A percentile compares a stretch with the other conserved stretches of the same genome.
Evolutionary conservation across 441 rosid genomes (phyloP).

Genomic region (Adansonia grandidieri): DNA sequence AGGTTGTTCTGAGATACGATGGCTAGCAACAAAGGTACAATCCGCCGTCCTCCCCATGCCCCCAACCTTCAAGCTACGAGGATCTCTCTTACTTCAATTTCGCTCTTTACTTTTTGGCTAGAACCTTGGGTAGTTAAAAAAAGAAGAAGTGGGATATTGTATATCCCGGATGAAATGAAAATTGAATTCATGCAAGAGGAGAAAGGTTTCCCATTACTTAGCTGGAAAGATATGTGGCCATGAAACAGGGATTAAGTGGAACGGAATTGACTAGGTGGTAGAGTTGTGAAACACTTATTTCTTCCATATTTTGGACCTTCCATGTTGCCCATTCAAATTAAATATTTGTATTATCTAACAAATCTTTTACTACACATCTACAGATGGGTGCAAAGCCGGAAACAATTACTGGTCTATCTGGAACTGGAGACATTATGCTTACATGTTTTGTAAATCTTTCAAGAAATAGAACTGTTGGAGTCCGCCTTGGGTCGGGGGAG

Average conservation of each 20-base stretch:
- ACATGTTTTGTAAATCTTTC: slow-evolving; percentile 93
- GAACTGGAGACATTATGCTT: slow-evolving; percentile 98
- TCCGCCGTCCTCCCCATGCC: not conserved
- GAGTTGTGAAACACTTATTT: too few relatives aligned
- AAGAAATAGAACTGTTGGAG: slow-evolving; percentile 87
- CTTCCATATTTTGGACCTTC: too few relatives aligned
- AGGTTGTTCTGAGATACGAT: slow-evolving; percentile 95
- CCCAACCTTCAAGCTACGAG: slow-evolving; percentile 16
- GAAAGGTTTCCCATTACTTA: too few relatives aligned
- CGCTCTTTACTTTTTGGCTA: not conserved
- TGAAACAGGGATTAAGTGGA: too few relatives aligned
- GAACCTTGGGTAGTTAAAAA: not conserved
- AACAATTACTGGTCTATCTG: slow-evolving; percentile 86
- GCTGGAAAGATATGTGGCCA: too few relatives aligned
- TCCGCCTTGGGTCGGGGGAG: slow-evolving; percentile 93
- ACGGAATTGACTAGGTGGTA: too few relatives aligned
- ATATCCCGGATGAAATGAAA: too few relatives aligned
- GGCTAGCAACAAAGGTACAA: slow-evolving; percentile 87
- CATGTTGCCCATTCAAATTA: not conserved
- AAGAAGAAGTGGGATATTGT: too few relatives aligned
- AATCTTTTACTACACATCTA: slow-evolving; percentile 22
- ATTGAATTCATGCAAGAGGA: too few relatives aligned
- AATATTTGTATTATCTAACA: slow-evolving; percentile 22
- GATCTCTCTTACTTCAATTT: slow-evolving; percentile 16
- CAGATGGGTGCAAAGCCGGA: slow-evolving; percentile 96